Base-by-base conservation (phyloP, 1,284 basidiomycete species). In the Sanghuangporus sanghuang region DNA sequence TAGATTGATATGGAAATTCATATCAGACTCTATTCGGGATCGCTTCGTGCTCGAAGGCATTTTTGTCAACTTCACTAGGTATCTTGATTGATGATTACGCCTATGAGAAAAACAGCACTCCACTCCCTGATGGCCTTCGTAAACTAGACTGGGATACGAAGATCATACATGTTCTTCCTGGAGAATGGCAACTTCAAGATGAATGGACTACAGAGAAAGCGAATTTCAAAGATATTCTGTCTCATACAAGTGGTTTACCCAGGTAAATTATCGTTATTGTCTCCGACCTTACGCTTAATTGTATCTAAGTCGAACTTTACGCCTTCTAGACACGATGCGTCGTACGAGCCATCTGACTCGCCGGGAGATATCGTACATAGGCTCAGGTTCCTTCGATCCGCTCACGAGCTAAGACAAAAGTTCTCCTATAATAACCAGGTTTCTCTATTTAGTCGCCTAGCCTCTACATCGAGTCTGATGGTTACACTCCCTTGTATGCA, bases 11-110 rank as follows among this genome's bases (percentile, higher is more conserved):
- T 40, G 16, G 35, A 32, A 63, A 32, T 35, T 50, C 32, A 3
- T 27, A 18, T 8, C 62, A 80, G 79, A 74, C 77, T 0, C 67
- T 77, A 27, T 79, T 80, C 66, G 69, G 67, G 2, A 74, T 82
- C 48, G 80, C 73, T 1, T 81, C 79, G 14, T 79, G 77, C 67
- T 78, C 79, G 1, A 82, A 81, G 64, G 74, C 79, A 0, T 81
- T 81, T 68, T 72, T 77, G 0, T 71, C 73, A 0, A 67, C 75
- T 1, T 69, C 77, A 0, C 46, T 80, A 3, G 79, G 78, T 0
- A 68, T 79, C 11, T 68, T 78, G n/a, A 71, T 79, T 9, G 69
- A 74, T 36, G 72, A 74, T 46, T 73, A 67, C 48, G 69, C 67
- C 1, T 48, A 69, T 27, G 71, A 70, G 6, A 64, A 66, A 16